phyloP scores from a whole-genome alignment of 2,329 filamentous ascomycete species.

The Leptographium procerum region DNA sequence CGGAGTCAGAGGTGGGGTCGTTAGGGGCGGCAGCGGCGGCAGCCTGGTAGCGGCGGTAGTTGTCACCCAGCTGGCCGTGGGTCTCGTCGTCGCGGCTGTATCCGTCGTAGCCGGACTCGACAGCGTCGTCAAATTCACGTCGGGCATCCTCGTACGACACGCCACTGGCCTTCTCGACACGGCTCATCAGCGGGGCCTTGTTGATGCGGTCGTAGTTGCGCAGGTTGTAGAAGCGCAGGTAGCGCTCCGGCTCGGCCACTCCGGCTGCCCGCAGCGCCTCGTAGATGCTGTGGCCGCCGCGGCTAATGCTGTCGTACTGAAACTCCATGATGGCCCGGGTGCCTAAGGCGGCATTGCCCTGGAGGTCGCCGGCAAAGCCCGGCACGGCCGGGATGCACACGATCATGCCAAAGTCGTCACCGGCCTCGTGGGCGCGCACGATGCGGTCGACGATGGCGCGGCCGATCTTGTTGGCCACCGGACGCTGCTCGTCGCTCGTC shows the following conservation, averaged over 20 bases:
- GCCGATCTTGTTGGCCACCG: constrained; percentile 68
- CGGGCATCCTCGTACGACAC: constrained; percentile 57
- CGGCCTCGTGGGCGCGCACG: constrained; percentile 52
- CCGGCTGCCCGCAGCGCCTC: constrained; percentile 55
- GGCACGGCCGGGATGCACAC: constrained; percentile 71
- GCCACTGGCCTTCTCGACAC: constrained; percentile 50
- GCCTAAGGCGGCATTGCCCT: constrained; percentile 59
- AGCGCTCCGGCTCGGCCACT: constrained; percentile 54
- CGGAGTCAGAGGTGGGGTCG: constrained; percentile 55
- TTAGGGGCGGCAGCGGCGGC: constrained; percentile 37
- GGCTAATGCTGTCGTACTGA: constrained; percentile 70
- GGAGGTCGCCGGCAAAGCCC: constrained; percentile 71
- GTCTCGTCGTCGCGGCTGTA: constrained; percentile 14
- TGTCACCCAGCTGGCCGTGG: constrained; percentile 24
- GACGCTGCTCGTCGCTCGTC: constrained; percentile 56
- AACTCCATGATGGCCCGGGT: constrained; percentile 84
- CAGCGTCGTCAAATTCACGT: constrained; percentile 48
- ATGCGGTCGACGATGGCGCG: constrained; percentile 70
- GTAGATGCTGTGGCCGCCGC: constrained; percentile 67
- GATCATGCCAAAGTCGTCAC: constrained; percentile 61
- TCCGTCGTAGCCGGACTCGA: constrained; percentile 33
- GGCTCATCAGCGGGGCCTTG: constrained; percentile 47
- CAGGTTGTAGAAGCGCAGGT: constrained; percentile 78
- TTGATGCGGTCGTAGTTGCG: constrained; percentile 80
- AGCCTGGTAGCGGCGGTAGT: constrained; percentile 62